Evolutionary conservation across 257 asterid species (phyloP), one percentile per base, ranked within the genome.

Genomic region (Penstemon newberryi): DNA sequence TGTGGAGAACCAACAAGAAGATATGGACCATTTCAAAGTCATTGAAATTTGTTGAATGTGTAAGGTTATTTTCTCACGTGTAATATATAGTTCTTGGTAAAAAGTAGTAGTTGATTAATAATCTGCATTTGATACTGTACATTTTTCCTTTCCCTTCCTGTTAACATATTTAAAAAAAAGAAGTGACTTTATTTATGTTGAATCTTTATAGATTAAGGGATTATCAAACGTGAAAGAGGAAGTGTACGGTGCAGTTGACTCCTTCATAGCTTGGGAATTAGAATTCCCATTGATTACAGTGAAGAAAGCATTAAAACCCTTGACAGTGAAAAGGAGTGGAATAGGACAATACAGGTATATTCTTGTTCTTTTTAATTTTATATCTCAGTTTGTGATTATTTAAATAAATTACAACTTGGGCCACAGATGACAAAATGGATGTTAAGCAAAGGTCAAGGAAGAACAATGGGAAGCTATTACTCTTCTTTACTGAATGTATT

Each of bases 401-500:
- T 37, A 64, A 70, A 53, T 61, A 44, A 41, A 50, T 71, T 46
- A 8, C 60, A 19, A 51, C 8, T 53, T 58, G 63, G 33, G 36
- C 4, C 61, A 56, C 65, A 88, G 98, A 85, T 93, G 62, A 83
- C 96, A 6, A 93, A 93, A 78, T 93, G 97, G 99, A 90, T 90
- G 97, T 71, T 93, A 66, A 93, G 96, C 80, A 90, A 93, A 80
- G 99, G 99, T 5, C 97, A 93, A 83, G 97, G 96, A 76, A 80
- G 89, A 82, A 93, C 97, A 66, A 93, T 90, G 99, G 99, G 99
- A 71, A 93, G 86, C 81, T 93, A 93, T 78, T 88, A 82, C 83
- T 54, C 33, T 2, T 25, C 76, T 8, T 79, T 93, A 84, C 77
- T 90, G 72, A 93, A 85, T 58, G 97, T 97, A 71, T 80, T 93